Evolutionary conservation across 805 yeast genomes (phyloP), one percentile per base, ranked within the genome.

Genomic region (Lachancea meyersii): DNA sequence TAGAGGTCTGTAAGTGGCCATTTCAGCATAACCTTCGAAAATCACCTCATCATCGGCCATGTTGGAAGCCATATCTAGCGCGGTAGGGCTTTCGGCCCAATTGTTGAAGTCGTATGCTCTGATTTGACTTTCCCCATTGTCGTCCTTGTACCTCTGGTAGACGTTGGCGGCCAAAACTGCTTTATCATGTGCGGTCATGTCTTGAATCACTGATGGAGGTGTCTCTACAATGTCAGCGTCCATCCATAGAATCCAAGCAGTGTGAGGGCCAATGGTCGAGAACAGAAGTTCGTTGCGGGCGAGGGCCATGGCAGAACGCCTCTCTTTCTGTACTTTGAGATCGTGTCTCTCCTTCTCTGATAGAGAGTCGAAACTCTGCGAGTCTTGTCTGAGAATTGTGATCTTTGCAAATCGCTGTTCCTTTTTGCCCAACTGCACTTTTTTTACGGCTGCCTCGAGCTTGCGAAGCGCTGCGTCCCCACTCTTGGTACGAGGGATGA

Each of bases 31-130:
- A 3, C 97, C 98, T 68, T 93, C 99, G 10, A 93, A 88, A 44
- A 93, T 74, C 55, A 93, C 88, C 51, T 93, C 96, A 59, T 93
- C 97, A 1, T 86, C 94, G 14, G 72, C 63, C 82, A 93, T 71
- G 1, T 69, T 62, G 5, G 73, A 61, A 1, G 96, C 97, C 45
- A 93, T 63, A 55, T 79, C 72, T 54, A 80, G 68, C 3, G 96
- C 97, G 51, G 77, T 83, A 35, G 86, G 91, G 51, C 78, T 75
- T 60, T 85, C 93, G 27, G 80, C 82, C 99, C 99, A 93, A 64
- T 93, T 91, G 69, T 93, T 93, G 72, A 74, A 91, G 64, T 93
- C 98, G 61, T 93, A 93, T 5, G 97, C 93, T 55, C 97, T 75
- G 49, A 84, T 79, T 20, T 75, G 67, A 10, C 67, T 61, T 44